phyloP scores from a whole-genome alignment of 192 early-diverging fungal species.

The Coemansia sp. region DNA sequence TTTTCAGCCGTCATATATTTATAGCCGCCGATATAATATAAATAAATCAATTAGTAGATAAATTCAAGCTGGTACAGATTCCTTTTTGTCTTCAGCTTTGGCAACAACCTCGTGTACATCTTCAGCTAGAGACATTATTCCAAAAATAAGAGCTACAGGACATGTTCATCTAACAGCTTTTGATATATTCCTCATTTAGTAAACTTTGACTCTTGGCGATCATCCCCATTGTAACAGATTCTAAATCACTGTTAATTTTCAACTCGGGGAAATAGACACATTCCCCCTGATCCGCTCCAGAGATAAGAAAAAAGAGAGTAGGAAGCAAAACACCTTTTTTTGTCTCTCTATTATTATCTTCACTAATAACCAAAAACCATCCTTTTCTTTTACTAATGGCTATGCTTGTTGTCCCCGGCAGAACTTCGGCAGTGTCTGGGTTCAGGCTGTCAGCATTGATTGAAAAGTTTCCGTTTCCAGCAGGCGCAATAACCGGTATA shows the following conservation, averaged over 20 bases:
- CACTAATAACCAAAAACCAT: too few relatives aligned
- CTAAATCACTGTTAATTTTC: background rate
- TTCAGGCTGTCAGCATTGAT: constrained; percentile 71
- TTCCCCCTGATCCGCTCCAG: background rate
- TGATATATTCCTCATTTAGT: too few relatives aligned
- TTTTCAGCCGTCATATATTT: too few relatives aligned
- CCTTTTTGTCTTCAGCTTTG: too few relatives aligned
- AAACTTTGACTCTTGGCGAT: too few relatives aligned
- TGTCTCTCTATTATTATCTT: background rate
- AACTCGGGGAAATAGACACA: background rate
- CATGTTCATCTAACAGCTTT: too few relatives aligned
- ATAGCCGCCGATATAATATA: too few relatives aligned
- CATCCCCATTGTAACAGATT: background rate
- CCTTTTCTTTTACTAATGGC: constrained; percentile 24
- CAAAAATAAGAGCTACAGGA: too few relatives aligned
- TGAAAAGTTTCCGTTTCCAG: constrained; percentile 61
- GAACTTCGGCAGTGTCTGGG: constrained; percentile 72
- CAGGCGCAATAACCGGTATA: constrained; percentile 61
- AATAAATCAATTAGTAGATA: too few relatives aligned
- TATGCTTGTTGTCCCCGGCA: constrained; percentile 90
- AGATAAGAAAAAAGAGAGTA: background rate
- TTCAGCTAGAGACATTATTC: too few relatives aligned
- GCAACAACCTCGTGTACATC: too few relatives aligned
- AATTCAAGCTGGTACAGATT: too few relatives aligned
- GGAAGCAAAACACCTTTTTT: background rate